Percentiles rank a stretch among this genome's conserved stretches.
These are phyloP conservation scores for Cladochytrium tenue DNA, from an alignment of 371 early-diverging fungal genomes.

Conservation along the genomic window DNA sequence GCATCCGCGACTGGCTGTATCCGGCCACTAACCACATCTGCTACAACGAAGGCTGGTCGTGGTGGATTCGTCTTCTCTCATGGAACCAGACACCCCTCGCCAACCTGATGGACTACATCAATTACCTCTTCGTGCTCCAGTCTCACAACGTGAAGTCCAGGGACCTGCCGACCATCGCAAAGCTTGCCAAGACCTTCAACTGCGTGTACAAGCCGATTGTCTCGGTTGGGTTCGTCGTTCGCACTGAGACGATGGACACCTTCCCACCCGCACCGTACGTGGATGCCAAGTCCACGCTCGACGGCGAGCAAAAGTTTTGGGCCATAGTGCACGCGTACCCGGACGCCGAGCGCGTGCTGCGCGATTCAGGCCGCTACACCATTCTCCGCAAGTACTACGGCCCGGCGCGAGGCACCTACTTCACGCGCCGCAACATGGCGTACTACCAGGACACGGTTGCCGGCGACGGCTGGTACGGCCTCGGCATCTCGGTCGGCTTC, in stretches of 20 bases:
- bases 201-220: conserved; percentile 12
- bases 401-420: not conserved
- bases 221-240: conserved; percentile 14
- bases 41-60: conserved; percentile 18
- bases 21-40: conserved; percentile 8
- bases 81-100: conserved; percentile 16
- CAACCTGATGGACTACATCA: conserved; percentile 22
- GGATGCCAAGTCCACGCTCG: not conserved
- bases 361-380: not conserved
- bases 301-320: conserved; percentile 16
- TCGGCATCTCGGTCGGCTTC: conserved; percentile 19
- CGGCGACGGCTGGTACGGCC: conserved; percentile 12
- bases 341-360: conserved; percentile 1
- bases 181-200: conserved; percentile 3
- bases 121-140: conserved; percentile 12
- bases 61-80: conserved; percentile 22
- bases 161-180: conserved; percentile 6
- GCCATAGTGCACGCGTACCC: conserved; percentile 13
- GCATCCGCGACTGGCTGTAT: conserved; percentile 5
- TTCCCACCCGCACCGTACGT: not conserved
- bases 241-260: conserved; percentile 1
- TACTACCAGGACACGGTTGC: conserved; percentile 5
- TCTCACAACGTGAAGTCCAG: conserved; percentile 2
- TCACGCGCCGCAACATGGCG: conserved; percentile 6
- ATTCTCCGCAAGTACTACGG: conserved; percentile 2